These are phyloP conservation scores for Apophysomyces variabilis DNA, from an alignment of 371 early-diverging fungal species.

Conservation along the genomic window DNA sequence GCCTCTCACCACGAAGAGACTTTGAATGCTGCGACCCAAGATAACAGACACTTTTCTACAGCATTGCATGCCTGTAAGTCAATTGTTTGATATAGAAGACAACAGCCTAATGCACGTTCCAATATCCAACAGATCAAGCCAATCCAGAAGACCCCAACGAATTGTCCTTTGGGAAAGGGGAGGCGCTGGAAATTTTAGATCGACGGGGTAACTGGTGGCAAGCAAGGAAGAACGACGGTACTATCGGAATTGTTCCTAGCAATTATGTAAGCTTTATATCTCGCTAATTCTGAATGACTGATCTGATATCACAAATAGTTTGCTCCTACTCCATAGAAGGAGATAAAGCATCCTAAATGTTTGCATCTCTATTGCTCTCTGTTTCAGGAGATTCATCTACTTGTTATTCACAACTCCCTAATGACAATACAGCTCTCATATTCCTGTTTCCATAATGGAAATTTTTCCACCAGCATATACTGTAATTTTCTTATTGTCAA, in stretches of 20 bases:
- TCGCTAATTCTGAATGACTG: background rate
- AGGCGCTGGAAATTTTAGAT: slow-evolving; percentile 83
- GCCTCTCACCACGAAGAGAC: background rate
- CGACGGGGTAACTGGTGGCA: slow-evolving; percentile 97
- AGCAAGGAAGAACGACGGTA: slow-evolving; percentile 80
- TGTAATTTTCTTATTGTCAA: too few species aligned
- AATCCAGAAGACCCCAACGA: slow-evolving; percentile 92
- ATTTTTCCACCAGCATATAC: too few species aligned
- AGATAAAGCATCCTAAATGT: background rate
- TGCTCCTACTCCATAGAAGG: background rate
- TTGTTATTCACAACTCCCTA: slow-evolving; percentile 5
- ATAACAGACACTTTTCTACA: background rate
- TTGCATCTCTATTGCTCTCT: slow-evolving; percentile 3
- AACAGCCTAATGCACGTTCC: background rate
- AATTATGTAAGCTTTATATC: slow-evolving; percentile 69
- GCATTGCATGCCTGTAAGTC: slow-evolving; percentile 15
- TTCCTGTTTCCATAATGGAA: background rate
- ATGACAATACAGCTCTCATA: slow-evolving; percentile 8
- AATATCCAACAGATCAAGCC: slow-evolving; percentile 40
- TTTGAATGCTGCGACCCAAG: background rate
- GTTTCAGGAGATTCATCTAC: slow-evolving; percentile 7
- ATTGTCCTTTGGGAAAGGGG: slow-evolving; percentile 84
- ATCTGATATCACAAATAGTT: background rate
- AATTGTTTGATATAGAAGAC: background rate
- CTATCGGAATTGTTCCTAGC: slow-evolving; percentile 90